phyloP scores from a whole-genome alignment of 2,329 filamentous ascomycete species.

The Epichloe elymi region DNA sequence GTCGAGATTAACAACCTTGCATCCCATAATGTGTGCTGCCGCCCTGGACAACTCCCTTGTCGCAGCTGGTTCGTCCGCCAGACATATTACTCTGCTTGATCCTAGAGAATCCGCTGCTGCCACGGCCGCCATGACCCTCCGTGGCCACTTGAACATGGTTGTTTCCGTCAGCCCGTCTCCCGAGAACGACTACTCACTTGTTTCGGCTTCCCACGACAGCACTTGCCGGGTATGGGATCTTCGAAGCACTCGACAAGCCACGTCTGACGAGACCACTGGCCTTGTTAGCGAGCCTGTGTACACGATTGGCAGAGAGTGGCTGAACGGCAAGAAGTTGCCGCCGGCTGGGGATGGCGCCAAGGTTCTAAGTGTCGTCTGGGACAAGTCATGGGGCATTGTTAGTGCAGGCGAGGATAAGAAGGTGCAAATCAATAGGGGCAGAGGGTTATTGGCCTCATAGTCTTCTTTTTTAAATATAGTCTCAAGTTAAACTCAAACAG shows the following conservation, averaged over 20 bases:
- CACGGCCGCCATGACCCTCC: constrained; percentile 77
- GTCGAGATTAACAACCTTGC: constrained; percentile 69
- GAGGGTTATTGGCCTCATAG: constrained; percentile 32
- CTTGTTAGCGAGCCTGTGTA: constrained; percentile 62
- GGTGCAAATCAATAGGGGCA: constrained; percentile 76
- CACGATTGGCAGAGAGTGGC: constrained; percentile 61
- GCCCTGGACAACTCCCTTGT: constrained; percentile 54
- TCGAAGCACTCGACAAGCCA: constrained; percentile 49
- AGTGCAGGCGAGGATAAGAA: constrained; percentile 87
- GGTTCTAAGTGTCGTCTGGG: constrained; percentile 82
- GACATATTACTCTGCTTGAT: constrained; percentile 88
- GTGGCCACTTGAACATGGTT: constrained; percentile 72
- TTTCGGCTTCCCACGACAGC: constrained; percentile 82
- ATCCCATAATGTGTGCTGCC: constrained; percentile 68
- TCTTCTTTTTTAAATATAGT: neutral
- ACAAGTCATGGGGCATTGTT: constrained; percentile 74
- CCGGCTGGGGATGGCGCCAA: constrained; percentile 74
- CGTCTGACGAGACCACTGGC: constrained; percentile 46
- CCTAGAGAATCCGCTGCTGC: constrained; percentile 65
- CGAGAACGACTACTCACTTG: constrained; percentile 66
- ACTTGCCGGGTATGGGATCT: constrained; percentile 93
- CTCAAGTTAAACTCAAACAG: neutral
- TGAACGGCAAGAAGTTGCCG: constrained; percentile 48
- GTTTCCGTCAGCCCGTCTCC: constrained; percentile 36
- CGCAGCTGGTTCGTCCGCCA: constrained; percentile 66